Percentiles rank a stretch among this genome's conserved stretches.
Conservation (phyloP, 768 basidiomycete genomes). For the Naganishia vishniacii region DNA sequence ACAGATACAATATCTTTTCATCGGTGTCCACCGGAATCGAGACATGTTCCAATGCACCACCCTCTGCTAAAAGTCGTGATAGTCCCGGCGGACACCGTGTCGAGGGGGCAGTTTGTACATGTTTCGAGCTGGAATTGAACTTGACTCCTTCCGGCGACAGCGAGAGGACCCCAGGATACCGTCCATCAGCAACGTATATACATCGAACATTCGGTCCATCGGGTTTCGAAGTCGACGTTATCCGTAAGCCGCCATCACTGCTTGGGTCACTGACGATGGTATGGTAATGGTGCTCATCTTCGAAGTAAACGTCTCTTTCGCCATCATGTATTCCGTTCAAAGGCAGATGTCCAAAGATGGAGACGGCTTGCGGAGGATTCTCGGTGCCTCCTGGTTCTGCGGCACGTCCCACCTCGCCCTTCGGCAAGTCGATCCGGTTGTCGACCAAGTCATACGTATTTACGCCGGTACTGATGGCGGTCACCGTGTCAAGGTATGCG, state of each 20-base stretch:
- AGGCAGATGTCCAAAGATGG: conserved; percentile 3
- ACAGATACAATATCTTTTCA: not conserved
- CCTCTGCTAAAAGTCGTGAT: not conserved
- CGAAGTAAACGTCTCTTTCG: not conserved
- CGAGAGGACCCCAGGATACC: not conserved
- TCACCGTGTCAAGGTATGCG: not conserved
- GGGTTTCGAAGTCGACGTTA: not conserved
- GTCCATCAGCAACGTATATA: not conserved
- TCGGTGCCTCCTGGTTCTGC: not conserved
- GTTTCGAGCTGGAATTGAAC: not conserved
- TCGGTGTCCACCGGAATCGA: not conserved
- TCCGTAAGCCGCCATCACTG: not conserved
- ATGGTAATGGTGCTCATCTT: conserved; percentile 2
- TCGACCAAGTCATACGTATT: not conserved
- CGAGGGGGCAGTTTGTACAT: too few relatives aligned
- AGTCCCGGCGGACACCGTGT: not conserved
- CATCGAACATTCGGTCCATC: not conserved
- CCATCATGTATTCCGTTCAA: not conserved
- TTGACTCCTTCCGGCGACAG: not conserved
- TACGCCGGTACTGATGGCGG: not conserved
- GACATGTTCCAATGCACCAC: not conserved
- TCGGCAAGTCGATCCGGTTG: not conserved
- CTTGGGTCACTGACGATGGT: not conserved
- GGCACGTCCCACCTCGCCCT: not conserved
- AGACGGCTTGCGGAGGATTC: not conserved